Percentiles rank a stretch among this genome's conserved stretches.
phyloP scores from a whole-genome alignment of 176 grass and related monocot species.

The Carex pumila region DNA sequence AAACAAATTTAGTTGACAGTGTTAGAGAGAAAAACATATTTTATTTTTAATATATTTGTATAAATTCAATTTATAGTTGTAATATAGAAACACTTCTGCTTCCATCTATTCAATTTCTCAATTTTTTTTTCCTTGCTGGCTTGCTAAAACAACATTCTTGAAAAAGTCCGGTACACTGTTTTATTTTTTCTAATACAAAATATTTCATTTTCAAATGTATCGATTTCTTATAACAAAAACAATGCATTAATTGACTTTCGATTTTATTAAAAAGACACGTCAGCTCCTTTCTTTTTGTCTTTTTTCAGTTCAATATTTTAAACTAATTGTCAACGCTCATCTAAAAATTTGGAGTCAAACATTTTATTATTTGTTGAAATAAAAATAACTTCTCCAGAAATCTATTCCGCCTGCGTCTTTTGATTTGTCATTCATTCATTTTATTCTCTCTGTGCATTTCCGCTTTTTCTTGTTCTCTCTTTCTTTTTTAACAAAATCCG shows the following conservation, averaged over 20 bases:
- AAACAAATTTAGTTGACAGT: too few relatives aligned
- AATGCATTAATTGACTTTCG: neutral
- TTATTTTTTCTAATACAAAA: too few relatives aligned
- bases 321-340: neutral
- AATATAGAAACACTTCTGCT: too few relatives aligned
- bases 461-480: too few relatives aligned
- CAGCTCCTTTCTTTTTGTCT: neutral
- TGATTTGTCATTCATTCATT: neutral
- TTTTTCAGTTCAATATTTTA: neutral
- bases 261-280: neutral
- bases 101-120: too few relatives aligned
- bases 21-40: too few relatives aligned
- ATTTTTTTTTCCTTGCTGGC: too few relatives aligned
- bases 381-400: neutral
- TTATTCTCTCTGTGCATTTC: neutral
- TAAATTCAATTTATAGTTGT: too few relatives aligned
- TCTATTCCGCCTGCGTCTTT: neutral
- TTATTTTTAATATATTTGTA: too few relatives aligned
- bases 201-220: neutral
- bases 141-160: too few relatives aligned
- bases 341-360: constrained; percentile 6
- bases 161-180: neutral
- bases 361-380: neutral
- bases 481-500: too few relatives aligned
- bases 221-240: neutral